Evolutionary conservation across 108 stramenopile species (phyloP).

Genomic region (Mediolabrus comicus): DNA sequence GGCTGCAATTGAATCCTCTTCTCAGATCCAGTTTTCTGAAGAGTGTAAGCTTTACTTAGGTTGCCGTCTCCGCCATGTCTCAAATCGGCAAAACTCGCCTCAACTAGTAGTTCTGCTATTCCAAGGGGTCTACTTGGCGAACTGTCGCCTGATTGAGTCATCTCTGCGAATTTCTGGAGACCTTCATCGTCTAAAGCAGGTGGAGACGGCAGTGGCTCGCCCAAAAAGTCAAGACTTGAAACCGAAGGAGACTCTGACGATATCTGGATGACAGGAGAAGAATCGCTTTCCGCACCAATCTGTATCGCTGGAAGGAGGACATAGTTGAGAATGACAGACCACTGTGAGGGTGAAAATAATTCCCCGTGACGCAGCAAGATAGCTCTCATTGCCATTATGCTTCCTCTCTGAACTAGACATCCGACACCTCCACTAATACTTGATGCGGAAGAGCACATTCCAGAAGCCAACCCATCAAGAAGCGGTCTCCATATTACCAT

Average conservation of each 20-base stretch:
- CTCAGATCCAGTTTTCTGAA: slow-evolving; percentile 59
- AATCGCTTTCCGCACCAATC: slow-evolving; percentile 63
- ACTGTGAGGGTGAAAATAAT: slow-evolving; percentile 63
- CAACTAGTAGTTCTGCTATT: slow-evolving; percentile 76
- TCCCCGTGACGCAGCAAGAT: slow-evolving; percentile 83
- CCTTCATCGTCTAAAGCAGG: slow-evolving; percentile 71
- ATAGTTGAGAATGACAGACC: slow-evolving; percentile 56
- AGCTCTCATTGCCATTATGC: slow-evolving; percentile 74
- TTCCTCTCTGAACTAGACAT: slow-evolving; percentile 81
- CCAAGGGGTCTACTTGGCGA: slow-evolving; percentile 69
- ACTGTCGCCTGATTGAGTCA: slow-evolving; percentile 57
- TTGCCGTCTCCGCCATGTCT: slow-evolving; percentile 85
- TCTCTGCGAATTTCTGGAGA: slow-evolving; percentile 58
- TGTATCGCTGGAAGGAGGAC: slow-evolving; percentile 74
- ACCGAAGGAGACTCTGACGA: slow-evolving; percentile 81
- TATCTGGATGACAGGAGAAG: slow-evolving; percentile 63
- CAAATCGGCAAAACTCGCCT: slow-evolving; percentile 87
- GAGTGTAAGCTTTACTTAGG: slow-evolving; percentile 68
- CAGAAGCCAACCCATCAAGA: slow-evolving; percentile 79
- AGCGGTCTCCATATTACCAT: slow-evolving; percentile 86
- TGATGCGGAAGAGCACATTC: slow-evolving; percentile 54
- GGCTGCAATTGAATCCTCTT: slow-evolving; percentile 55
- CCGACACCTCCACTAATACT: slow-evolving; percentile 75
- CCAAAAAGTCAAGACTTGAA: slow-evolving; percentile 80
- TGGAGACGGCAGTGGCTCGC: slow-evolving; percentile 60